A percentile compares a stretch with the other conserved stretches of the same genome.
These are phyloP conservation scores for Pythium guiyangense DNA, from an alignment of 352 stramenopile species.

Conservation along the genomic window DNA sequence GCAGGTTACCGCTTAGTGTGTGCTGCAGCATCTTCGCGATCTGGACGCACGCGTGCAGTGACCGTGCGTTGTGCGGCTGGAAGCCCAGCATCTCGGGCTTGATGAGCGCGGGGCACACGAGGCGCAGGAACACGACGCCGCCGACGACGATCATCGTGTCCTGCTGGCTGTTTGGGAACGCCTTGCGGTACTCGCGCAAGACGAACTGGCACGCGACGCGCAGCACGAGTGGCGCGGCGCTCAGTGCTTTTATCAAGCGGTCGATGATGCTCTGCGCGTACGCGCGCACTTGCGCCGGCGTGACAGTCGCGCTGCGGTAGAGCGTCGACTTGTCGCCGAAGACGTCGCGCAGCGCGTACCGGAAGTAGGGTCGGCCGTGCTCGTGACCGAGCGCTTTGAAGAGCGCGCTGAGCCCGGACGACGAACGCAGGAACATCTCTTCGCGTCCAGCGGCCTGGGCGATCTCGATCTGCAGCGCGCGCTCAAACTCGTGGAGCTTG, in stretches of 20 bases:
- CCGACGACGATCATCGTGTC: constrained; percentile 70
- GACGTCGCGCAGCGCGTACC: constrained; percentile 71
- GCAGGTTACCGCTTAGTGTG: constrained; percentile 54
- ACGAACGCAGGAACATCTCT: constrained; percentile 77
- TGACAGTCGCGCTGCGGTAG: constrained; percentile 27
- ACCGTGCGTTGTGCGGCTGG: constrained; percentile 39
- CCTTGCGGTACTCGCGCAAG: constrained; percentile 60
- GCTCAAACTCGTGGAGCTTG: constrained; percentile 56
- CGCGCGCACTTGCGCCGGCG: constrained; percentile 34
- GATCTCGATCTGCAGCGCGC: constrained; percentile 65
- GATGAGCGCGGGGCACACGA: constrained; percentile 72
- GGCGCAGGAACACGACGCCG: constrained; percentile 67
- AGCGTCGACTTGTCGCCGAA: constrained; percentile 61
- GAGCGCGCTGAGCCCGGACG: constrained; percentile 59
- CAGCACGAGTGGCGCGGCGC: constrained; percentile 69
- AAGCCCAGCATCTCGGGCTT: constrained; percentile 84
- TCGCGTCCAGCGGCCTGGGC: constrained; percentile 49
- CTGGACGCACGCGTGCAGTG: constrained; percentile 54
- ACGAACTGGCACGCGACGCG: constrained; percentile 70
- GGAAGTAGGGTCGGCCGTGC: constrained; percentile 74
- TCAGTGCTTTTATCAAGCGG: constrained; percentile 62
- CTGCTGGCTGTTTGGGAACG: constrained; percentile 60
- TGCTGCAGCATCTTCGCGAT: constrained; percentile 80
- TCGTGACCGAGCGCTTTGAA: constrained; percentile 68
- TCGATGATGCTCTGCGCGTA: constrained; percentile 64